A percentile compares a stretch with the other conserved stretches of the same genome.
Conservation (phyloP, 2,329 filamentous ascomycete species). For the Aspergillus sp. region DNA sequence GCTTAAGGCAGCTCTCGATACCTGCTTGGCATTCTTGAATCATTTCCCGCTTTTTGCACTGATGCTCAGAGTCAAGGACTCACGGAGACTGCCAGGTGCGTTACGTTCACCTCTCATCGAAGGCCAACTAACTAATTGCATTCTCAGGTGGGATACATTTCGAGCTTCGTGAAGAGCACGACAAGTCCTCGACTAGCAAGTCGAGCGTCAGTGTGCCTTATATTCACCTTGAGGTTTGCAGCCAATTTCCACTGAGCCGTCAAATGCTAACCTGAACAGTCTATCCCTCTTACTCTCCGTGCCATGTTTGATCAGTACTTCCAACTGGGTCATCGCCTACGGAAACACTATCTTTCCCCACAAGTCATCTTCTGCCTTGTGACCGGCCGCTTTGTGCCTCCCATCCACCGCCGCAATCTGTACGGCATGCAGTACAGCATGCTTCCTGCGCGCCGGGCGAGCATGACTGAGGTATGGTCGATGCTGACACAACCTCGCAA, state of each 20-base stretch:
- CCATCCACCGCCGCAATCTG: constrained; percentile 89
- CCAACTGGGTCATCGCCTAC: constrained; percentile 85
- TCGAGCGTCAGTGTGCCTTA: constrained; percentile 69
- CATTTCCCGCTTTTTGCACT: constrained; percentile 97
- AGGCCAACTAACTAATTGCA: constrained; percentile 12
- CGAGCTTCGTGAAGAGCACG: constrained; percentile 75
- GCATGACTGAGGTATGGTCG: constrained; percentile 83
- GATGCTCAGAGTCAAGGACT: constrained; percentile 95
- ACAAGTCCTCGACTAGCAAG: constrained; percentile 40
- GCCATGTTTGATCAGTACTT: constrained; percentile 98
- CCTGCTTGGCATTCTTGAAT: constrained; percentile 87
- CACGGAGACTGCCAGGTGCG: constrained; percentile 76
- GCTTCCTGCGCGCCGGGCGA: constrained; percentile 79
- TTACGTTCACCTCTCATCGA: constrained; percentile 17
- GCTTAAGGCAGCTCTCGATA: constrained; percentile 88
- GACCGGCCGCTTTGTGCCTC: constrained; percentile 89
- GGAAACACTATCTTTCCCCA: constrained; percentile 91
- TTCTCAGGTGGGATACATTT: constrained; percentile 76
- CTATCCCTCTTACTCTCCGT: constrained; percentile 83
- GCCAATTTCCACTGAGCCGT: not conserved
- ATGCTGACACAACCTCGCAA: constrained; percentile 59
- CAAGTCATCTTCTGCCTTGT: constrained; percentile 83
- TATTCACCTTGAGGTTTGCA: constrained; percentile 76
- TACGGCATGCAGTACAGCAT: constrained; percentile 98
- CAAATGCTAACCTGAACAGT: constrained; percentile 52